These are phyloP conservation scores for Niebla homalea DNA, from an alignment of 495 filamentous ascomycete species.

Conservation along the genomic window DNA sequence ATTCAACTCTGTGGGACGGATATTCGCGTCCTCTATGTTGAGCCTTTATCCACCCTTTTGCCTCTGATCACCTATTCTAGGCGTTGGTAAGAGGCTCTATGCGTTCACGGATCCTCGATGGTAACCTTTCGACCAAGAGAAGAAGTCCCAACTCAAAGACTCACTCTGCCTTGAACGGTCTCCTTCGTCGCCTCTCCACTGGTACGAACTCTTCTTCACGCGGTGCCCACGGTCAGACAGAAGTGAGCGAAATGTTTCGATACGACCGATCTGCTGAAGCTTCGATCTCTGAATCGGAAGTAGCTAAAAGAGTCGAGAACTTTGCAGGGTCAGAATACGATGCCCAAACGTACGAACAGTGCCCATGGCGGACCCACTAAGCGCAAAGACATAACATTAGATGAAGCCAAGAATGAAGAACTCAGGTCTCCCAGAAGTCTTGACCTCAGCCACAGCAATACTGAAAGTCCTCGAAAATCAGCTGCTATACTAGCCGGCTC, in stretches of 20 bases:
- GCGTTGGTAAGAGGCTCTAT: slow-evolving; percentile 4
- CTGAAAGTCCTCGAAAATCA: slow-evolving; percentile 2
- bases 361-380: slow-evolving; percentile 5
- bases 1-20: background rate
- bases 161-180: slow-evolving; percentile 6
- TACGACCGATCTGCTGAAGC: background rate
- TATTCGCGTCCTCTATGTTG: background rate
- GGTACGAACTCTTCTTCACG: slow-evolving; percentile 1
- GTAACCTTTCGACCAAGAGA: slow-evolving; percentile 6
- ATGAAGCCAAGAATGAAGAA: slow-evolving; percentile 11
- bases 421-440: slow-evolving; percentile 4
- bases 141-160: slow-evolving; percentile 7
- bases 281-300: slow-evolving; percentile 1
- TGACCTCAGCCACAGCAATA: slow-evolving; percentile 1
- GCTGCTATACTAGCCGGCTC: slow-evolving; percentile 9
- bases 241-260: slow-evolving; percentile 1
- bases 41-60: background rate
- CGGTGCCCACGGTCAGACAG: background rate
- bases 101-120: slow-evolving; percentile 3
- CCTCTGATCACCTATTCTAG: background rate
- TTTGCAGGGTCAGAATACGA: slow-evolving; percentile 3
- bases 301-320: slow-evolving; percentile 6
- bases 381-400: slow-evolving; percentile 7
- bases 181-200: slow-evolving; percentile 9
- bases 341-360: slow-evolving; percentile 7